Percentiles rank a stretch among this genome's conserved stretches.
Conservation (phyloP, 805 yeast species). For the Kluyveromyces dobzhanskii region DNA sequence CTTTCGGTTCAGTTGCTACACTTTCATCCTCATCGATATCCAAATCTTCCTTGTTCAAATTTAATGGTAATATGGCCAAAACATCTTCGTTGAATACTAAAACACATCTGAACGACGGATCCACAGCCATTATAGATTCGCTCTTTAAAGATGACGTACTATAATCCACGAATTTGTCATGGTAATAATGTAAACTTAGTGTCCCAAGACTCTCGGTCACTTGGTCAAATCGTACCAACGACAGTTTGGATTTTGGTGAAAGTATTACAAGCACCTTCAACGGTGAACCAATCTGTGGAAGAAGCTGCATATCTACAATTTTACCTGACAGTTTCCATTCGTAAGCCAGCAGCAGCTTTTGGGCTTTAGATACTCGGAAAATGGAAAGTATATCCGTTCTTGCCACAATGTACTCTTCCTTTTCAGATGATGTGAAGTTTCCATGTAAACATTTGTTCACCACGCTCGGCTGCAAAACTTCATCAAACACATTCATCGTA, state of each 20-base stretch:
- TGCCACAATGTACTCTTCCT: conserved; percentile 55
- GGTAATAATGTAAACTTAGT: conserved; percentile 79
- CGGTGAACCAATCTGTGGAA: conserved; percentile 41
- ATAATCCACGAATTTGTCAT: conserved; percentile 47
- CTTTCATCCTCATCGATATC: conserved; percentile 27
- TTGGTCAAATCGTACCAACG: conserved; percentile 65
- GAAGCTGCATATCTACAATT: conserved; percentile 46
- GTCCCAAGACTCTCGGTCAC: conserved; percentile 50
- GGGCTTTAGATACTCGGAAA: conserved; percentile 15
- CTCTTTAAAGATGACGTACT: conserved; percentile 30
- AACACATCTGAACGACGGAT: conserved; percentile 51
- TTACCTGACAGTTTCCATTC: conserved; percentile 69
- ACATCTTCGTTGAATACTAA: conserved; percentile 57
- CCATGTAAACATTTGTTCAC: conserved; percentile 55
- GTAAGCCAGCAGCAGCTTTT: conserved; percentile 34
- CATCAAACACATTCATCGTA: conserved; percentile 74
- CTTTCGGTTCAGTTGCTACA: conserved; percentile 6
- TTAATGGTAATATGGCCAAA: conserved; percentile 65
- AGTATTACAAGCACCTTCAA: conserved; percentile 57
- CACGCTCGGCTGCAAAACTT: conserved; percentile 66
- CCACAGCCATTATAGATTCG: conserved; percentile 44
- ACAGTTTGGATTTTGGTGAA: conserved; percentile 69
- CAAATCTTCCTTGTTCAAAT: conserved; percentile 34
- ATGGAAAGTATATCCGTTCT: conserved; percentile 53
- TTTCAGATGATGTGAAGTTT: conserved; percentile 33